A percentile compares a stretch with the other conserved stretches of the same genome.
These are phyloP conservation scores for Aphanomyces cochlioides DNA, from an alignment of 352 stramenopile genomes.

Conservation along the genomic window DNA sequence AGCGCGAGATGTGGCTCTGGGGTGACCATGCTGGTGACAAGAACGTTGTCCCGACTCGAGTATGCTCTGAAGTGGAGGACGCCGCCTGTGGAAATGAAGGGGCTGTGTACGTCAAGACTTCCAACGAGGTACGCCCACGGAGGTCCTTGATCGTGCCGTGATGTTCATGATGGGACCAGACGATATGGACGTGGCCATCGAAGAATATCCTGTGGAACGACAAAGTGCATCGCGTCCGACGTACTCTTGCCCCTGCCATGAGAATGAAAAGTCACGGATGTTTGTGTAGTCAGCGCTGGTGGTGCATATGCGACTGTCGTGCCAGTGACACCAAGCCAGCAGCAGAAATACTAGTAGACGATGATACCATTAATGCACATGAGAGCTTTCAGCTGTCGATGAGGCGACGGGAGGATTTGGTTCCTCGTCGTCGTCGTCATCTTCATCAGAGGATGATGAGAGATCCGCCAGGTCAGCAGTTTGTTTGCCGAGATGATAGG, in stretches of 20 bases:
- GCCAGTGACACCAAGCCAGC: no score
- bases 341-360: no score
- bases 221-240: no score
- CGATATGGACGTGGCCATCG: not conserved
- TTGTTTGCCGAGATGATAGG: conserved; percentile 22
- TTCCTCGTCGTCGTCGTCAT: not conserved
- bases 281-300: no score
- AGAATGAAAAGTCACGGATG: no score
- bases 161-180: not conserved
- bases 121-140: not conserved
- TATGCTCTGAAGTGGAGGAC: not conserved
- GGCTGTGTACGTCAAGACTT: not conserved
- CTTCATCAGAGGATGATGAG: not conserved
- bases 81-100: not conserved
- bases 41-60: not conserved
- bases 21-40: not conserved
- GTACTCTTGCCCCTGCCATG: no score
- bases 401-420: no score
- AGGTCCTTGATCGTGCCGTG: not conserved
- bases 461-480: not conserved
- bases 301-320: no score
- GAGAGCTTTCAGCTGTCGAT: no score
- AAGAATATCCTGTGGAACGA: no score
- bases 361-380: no score
- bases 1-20: conserved; percentile 10